Percentiles rank a stretch among this genome's conserved stretches.
Conservation (phyloP, 257 asterid genomes). For the Solanum paucissectum region DNA sequence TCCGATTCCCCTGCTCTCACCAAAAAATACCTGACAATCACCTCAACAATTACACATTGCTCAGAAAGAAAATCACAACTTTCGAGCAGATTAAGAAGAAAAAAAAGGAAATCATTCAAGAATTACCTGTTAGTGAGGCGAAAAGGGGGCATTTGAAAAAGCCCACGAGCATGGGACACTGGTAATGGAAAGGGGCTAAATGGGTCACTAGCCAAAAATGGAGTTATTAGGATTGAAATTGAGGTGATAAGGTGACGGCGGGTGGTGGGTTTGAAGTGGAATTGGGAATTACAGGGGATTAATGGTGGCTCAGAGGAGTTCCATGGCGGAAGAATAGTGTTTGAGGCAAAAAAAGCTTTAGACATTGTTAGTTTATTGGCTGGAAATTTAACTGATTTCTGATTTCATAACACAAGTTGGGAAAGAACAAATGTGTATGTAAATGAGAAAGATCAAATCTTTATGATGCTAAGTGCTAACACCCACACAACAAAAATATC, state of each 20-base stretch:
- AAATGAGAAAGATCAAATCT: background rate
- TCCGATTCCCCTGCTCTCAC: conserved; percentile 97
- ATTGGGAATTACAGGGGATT: background rate
- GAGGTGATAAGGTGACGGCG: conserved; percentile 59
- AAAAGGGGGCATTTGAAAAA: conserved; percentile 90
- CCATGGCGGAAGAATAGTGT: background rate
- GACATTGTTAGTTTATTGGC: conserved; percentile 1
- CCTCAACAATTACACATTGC: background rate
- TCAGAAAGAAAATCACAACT: background rate
- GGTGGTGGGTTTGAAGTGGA: conserved; percentile 7
- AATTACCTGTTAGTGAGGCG: conserved; percentile 68
- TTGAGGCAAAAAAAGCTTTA: conserved; percentile 11
- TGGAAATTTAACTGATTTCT: conserved; percentile 1
- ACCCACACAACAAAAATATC: background rate
- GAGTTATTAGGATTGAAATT: conserved; percentile 34
- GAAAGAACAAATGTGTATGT: background rate
- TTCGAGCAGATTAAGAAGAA: background rate
- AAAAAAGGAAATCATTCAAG: background rate
- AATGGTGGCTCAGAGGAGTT: background rate
- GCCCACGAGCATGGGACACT: conserved; percentile 76
- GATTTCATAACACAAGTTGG: background rate
- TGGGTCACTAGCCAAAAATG: conserved; percentile 20
- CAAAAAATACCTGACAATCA: conserved; percentile 53
- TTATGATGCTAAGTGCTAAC: background rate
- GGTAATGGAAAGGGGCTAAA: conserved; percentile 21